Base-by-base conservation (phyloP, 129 eudicot species). In the Flaveria linearis region DNA sequence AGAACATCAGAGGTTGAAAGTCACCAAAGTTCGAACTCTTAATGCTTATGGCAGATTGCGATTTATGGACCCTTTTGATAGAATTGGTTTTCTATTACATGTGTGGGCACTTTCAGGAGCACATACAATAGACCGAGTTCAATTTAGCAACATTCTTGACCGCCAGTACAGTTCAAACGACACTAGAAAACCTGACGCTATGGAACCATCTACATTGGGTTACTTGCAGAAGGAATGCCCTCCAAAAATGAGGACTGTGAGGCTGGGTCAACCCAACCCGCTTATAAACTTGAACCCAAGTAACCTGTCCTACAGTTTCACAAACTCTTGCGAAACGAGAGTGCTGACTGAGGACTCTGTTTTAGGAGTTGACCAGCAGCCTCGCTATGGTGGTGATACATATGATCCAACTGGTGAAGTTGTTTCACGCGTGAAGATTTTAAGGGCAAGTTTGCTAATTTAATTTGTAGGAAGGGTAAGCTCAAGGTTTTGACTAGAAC, bases 51-150 rank as follows among this genome's bases (percentile, higher is more conserved):
- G 5, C 41, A 36, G 41, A 36, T 4, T 4, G 41, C 41, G 41
- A 36, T 36, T 36, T 36, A 36, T 36, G 41, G 7, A 36, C 41
- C 41, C 41, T 36, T 36, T 36, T 36, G 6, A 36, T 49, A 49
- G 1, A 13, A 49, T 49, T 0, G 5, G 3, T 55, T 55, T 18
- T 55, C 26, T 17, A 1, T n/a, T 18, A 55, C 26, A 55, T 33
- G 33, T 7, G 8, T n/a, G 55, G 41, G n/a, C 67, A 33, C 67
- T 50, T 87, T 60, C 84, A 92, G 96, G 98, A 74, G 85, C 86
- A 64, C 98, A 90, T 68, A 83, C 88, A 57, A 79, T 87, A 88
- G 98, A 96, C n/a, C 80, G 70, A 82, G 83, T 92, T 70, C 79
- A 84, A 57, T 92, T 36, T 36, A 36, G 98, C 80, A 78, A 85